phyloP scores from a whole-genome alignment of 148 eudicot species.

The Rhododendron ovatum region DNA sequence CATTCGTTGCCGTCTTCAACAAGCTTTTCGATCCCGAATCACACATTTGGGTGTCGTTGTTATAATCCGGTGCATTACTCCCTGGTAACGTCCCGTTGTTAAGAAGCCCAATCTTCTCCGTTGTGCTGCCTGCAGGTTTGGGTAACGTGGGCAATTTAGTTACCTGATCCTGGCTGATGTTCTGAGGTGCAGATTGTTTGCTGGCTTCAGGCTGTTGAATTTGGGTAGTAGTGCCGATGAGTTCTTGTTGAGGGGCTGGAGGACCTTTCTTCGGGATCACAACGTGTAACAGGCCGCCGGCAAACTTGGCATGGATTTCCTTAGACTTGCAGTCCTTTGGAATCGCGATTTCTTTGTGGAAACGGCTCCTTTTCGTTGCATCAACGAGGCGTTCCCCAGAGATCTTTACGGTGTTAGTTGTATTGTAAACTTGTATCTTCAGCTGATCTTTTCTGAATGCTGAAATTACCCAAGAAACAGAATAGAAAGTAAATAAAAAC shows the following conservation, averaged over 20 bases:
- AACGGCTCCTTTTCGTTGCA: slow-evolving; percentile 29
- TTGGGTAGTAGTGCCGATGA: neutral
- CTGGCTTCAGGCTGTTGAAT: neutral
- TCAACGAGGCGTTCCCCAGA: slow-evolving; percentile 49
- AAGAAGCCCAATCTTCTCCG: slow-evolving; percentile 1
- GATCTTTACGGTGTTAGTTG: slow-evolving; percentile 40
- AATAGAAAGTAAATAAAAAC: neutral
- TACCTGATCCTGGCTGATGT: neutral
- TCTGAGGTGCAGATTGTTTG: neutral
- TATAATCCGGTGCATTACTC: neutral
- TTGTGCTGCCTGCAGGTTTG: slow-evolving; percentile 1
- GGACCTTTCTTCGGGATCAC: slow-evolving; percentile 41
- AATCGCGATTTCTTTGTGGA: slow-evolving; percentile 41
- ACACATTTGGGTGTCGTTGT: too few species aligned
- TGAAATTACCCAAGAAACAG: slow-evolving; percentile 11
- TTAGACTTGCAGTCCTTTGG: slow-evolving; percentile 35
- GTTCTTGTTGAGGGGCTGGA: slow-evolving; percentile 8
- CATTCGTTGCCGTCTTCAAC: too few species aligned
- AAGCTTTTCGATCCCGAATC: too few species aligned
- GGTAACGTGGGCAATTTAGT: neutral
- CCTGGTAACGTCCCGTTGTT: slow-evolving; percentile 3
- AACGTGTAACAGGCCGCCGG: slow-evolving; percentile 37
- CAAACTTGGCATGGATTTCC: slow-evolving; percentile 53
- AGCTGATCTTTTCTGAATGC: slow-evolving; percentile 69
- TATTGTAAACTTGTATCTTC: slow-evolving; percentile 43